Conservation (phyloP, 495 filamentous ascomycete species). For the Amphirosellinia nigrospora region DNA sequence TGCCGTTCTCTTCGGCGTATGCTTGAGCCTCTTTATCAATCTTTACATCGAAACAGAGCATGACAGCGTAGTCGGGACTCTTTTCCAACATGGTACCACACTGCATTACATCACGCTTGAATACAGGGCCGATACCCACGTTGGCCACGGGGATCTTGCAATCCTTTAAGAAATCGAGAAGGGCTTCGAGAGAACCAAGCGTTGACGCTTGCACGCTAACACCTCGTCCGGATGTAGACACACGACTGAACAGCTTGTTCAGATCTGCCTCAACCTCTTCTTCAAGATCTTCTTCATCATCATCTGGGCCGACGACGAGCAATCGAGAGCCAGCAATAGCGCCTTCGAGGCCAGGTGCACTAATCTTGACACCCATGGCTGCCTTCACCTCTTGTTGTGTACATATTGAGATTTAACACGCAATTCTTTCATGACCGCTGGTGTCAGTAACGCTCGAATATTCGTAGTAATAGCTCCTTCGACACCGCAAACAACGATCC, state of each 20-base stretch:
- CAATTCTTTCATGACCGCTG: slow-evolving; percentile 91
- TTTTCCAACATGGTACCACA: slow-evolving; percentile 97
- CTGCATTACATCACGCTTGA: slow-evolving; percentile 98
- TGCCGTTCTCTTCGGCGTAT: slow-evolving; percentile 91
- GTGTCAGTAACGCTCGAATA: slow-evolving; percentile 94
- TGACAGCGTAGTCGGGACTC: slow-evolving; percentile 91
- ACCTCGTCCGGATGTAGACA: slow-evolving; percentile 89
- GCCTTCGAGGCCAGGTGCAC: slow-evolving; percentile 92
- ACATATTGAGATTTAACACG: slow-evolving; percentile 93
- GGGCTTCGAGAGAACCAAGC: slow-evolving; percentile 92
- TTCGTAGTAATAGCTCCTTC: slow-evolving; percentile 94
- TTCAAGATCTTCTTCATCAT: slow-evolving; percentile 94
- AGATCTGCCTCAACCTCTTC: slow-evolving; percentile 97
- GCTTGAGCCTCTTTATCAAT: slow-evolving; percentile 93
- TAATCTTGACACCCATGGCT: slow-evolving; percentile 97
- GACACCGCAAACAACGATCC: slow-evolving; percentile 91
- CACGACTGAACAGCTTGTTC: slow-evolving; percentile 84
- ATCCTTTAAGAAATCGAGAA: slow-evolving; percentile 91
- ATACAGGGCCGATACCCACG: slow-evolving; percentile 97
- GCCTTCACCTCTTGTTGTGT: slow-evolving; percentile 99
- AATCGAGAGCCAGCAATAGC: slow-evolving; percentile 97
- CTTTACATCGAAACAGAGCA: slow-evolving; percentile 99
- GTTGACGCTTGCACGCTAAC: slow-evolving; percentile 98
- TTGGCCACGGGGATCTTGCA: slow-evolving; percentile 98
- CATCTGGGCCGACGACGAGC: slow-evolving; percentile 89